Evolutionary conservation across 148 eudicot species (phyloP), one percentile per base, ranked within the genome.

Genomic region (Polygonum maritimum): DNA sequence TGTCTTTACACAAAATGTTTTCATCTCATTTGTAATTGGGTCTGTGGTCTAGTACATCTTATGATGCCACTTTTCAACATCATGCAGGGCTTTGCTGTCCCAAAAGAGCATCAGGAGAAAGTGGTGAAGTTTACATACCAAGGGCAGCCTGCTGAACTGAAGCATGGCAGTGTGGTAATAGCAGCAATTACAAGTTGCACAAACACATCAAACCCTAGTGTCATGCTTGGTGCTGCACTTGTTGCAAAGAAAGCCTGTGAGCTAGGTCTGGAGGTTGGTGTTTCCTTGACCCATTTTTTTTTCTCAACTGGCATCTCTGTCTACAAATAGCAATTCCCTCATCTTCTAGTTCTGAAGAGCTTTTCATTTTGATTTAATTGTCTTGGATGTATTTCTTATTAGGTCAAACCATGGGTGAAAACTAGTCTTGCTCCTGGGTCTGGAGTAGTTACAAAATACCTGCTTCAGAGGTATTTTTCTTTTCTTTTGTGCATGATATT

Each of bases 391-490:
- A 67, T 38, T 16, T 72, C 36, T 35, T 72, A 45, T 36, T 86
- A 94, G 98, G 94, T 94, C 69, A 94, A 92, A 57, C 98, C 97
- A 19, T 94, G 98, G 98, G 83, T 92, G 58, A 94, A 94, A 81
- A 94, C 98, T 75, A 94, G 98, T 79, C 90, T 91, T 76, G 98
- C 97, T 74, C 97, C 98, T 90, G 98, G 98, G 78, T 94, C 98
- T 76, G 97, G 98, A 47, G 98, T 92, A 22, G 98, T 92, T 55
- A 90, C 97, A 5, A 88, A 94, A 74, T 94, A 94, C 81, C 86
- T 94, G 78, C 87, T 81, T 22, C 79, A 88, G 80, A 94, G 97
- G 97, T 94, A 87, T 15, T 86, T 33, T 1, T 10, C 21, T 67
- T 63, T 12, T 80, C 18, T 78, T 87, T 76, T 91, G 95, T 92